A percentile compares a stretch with the other conserved stretches of the same genome.
Evolutionary conservation across 2,329 filamentous ascomycete species (phyloP).

Genomic region (Fusarium napiforme): DNA sequence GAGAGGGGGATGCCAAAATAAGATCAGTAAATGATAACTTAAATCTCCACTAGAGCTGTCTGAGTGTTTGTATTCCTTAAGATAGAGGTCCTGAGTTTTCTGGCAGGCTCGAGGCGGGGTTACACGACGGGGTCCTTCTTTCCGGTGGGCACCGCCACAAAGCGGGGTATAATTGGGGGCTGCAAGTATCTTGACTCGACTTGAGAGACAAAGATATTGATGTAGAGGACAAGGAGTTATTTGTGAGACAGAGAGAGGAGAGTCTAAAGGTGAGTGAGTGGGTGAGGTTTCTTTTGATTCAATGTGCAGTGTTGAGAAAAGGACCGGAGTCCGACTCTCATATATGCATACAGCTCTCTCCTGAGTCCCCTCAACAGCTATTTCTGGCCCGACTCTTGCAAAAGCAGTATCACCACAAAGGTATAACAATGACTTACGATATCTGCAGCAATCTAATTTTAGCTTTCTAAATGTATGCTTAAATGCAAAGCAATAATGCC

Average conservation of each 20-base stretch:
- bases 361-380: neutral
- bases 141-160: slow-evolving; percentile 41
- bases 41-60: too few species aligned
- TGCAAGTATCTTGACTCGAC: neutral
- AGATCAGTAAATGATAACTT: rapidly evolving
- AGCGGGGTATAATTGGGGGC: slow-evolving; percentile 36
- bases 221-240: neutral
- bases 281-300: neutral
- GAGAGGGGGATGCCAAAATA: rapidly evolving
- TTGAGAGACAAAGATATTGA: neutral
- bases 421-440: neutral
- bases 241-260: neutral
- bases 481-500: neutral
- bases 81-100: neutral
- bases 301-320: neutral
- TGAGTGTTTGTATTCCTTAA: rapidly evolving
- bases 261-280: rapidly evolving
- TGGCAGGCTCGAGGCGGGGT: slow-evolving; percentile 15
- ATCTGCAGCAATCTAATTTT: neutral
- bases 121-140: slow-evolving; percentile 25
- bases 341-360: neutral
- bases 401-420: neutral
- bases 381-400: neutral
- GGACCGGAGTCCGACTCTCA: neutral
- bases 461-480: neutral